Evolutionary conservation across 2,329 filamentous ascomycete genomes (phyloP).

Genomic region (Diaporthe helianthi): DNA sequence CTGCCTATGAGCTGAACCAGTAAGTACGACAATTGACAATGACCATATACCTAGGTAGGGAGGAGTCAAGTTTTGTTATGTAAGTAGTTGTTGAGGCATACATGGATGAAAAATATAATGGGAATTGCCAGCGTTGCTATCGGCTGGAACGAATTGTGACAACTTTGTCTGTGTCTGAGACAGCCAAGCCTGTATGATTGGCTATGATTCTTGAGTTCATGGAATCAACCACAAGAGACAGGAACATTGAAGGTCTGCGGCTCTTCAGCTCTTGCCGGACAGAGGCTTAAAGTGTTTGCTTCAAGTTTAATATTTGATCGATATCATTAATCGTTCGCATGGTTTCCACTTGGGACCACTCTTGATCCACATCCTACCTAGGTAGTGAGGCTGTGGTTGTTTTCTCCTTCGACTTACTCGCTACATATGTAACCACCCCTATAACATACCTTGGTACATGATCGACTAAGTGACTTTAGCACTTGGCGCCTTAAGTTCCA

Average conservation of each 20-base stretch:
- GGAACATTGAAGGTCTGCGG: slow-evolving; percentile 4
- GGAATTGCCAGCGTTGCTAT: not conserved
- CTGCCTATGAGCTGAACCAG: not conserved
- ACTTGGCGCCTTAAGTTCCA: not conserved
- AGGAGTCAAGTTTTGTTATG: not conserved
- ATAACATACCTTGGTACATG: not conserved
- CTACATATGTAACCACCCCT: too few species aligned
- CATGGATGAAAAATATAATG: not conserved
- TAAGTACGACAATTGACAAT: not conserved
- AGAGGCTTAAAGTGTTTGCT: not conserved
- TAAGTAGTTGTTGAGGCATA: too few species aligned
- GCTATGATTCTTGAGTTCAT: not conserved
- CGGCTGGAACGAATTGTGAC: too few species aligned
- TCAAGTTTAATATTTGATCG: not conserved
- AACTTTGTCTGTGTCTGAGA: not conserved
- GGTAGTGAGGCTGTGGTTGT: not conserved
- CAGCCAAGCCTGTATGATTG: too few species aligned
- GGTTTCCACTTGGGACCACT: not conserved
- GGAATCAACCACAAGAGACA: not conserved
- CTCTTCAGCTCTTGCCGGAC: slow-evolving; percentile 10
- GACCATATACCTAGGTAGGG: not conserved
- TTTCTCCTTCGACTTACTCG: not conserved
- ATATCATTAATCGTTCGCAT: not conserved
- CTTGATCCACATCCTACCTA: not conserved
- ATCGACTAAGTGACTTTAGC: not conserved